Conservation (phyloP, 2,329 filamentous ascomycete species). For the Elsinoe australis region DNA sequence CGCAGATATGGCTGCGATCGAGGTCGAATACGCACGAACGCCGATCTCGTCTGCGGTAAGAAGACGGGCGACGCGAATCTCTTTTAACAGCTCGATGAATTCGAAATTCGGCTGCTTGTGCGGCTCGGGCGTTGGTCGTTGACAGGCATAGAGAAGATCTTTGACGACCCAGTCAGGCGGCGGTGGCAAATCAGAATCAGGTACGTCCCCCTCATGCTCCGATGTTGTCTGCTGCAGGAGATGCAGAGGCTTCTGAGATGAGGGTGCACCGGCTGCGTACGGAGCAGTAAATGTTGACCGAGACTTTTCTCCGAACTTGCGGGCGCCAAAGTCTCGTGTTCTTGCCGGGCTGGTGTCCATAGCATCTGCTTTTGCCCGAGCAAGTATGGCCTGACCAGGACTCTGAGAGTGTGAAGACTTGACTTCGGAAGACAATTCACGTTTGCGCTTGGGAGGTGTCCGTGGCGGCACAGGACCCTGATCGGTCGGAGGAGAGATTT, state of each 20-base stretch:
- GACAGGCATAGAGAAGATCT: constrained; percentile 65
- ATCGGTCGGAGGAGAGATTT: constrained; percentile 25
- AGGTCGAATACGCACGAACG: constrained; percentile 76
- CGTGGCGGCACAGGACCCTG: constrained; percentile 28
- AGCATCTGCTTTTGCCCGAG: constrained; percentile 44
- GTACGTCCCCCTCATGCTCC: constrained; percentile 56
- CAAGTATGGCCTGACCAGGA: constrained; percentile 34
- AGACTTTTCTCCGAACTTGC: constrained; percentile 30
- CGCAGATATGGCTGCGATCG: constrained; percentile 73
- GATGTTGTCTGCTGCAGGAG: constrained; percentile 66
- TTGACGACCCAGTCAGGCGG: constrained; percentile 63
- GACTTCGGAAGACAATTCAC: too few species aligned
- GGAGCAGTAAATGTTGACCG: constrained; percentile 24
- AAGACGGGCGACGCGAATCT: constrained; percentile 63
- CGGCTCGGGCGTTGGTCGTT: constrained; percentile 68
- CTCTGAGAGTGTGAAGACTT: too few species aligned
- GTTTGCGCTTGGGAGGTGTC: constrained; percentile 10
- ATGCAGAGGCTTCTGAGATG: constrained; percentile 29
- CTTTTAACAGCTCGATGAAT: constrained; percentile 67
- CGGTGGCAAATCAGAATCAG: constrained; percentile 47
- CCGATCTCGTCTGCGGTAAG: constrained; percentile 70
- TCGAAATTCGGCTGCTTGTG: constrained; percentile 60
- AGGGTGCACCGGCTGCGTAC: constrained; percentile 13
- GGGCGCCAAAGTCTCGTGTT: constrained; percentile 20
- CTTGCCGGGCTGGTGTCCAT: background rate